phyloP scores from a whole-genome alignment of 495 filamentous ascomycete species.

The Aspergillus saccharolyticus region DNA sequence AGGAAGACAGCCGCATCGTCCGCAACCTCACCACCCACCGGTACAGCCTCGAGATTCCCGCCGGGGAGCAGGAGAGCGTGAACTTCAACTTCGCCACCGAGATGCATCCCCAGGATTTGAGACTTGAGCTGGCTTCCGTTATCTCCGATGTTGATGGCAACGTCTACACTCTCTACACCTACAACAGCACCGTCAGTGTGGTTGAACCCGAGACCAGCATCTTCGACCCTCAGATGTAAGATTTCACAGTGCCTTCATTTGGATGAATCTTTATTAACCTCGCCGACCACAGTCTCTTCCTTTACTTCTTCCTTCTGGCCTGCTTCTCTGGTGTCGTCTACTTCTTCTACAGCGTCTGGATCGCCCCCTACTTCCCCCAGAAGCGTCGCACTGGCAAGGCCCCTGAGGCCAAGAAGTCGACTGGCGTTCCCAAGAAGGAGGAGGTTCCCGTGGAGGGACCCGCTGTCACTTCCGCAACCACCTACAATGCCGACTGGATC shows the following conservation, averaged over 20 bases:
- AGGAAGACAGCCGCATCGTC: conserved; percentile 54
- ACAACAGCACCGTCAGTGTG: conserved; percentile 82
- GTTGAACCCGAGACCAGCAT: conserved; percentile 90
- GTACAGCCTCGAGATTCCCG: conserved; percentile 70
- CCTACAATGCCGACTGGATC: conserved; percentile 96
- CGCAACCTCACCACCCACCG: conserved; percentile 78
- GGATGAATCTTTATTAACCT: not conserved
- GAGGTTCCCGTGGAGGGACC: conserved; percentile 61
- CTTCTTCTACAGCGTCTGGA: conserved; percentile 98
- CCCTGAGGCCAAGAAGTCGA: conserved; percentile 52
- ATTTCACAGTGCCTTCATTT: not conserved
- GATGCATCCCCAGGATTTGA: conserved; percentile 87
- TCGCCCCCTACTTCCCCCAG: conserved; percentile 94
- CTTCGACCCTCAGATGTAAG: conserved; percentile 94
- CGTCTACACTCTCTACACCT: conserved; percentile 71
- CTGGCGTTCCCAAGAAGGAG: conserved; percentile 58
- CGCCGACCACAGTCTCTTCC: conserved; percentile 67
- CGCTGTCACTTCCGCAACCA: conserved; percentile 63
- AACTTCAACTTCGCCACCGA: conserved; percentile 84
- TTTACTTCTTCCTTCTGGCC: conserved; percentile 85
- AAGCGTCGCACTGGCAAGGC: conserved; percentile 65
- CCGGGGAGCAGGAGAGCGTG: conserved; percentile 69
- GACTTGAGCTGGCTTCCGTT: conserved; percentile 72
- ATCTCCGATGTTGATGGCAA: conserved; percentile 58
- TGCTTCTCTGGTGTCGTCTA: conserved; percentile 75